phyloP scores from a whole-genome alignment of 495 filamentous ascomycete species.

The Astrothelium subdiscretum region DNA sequence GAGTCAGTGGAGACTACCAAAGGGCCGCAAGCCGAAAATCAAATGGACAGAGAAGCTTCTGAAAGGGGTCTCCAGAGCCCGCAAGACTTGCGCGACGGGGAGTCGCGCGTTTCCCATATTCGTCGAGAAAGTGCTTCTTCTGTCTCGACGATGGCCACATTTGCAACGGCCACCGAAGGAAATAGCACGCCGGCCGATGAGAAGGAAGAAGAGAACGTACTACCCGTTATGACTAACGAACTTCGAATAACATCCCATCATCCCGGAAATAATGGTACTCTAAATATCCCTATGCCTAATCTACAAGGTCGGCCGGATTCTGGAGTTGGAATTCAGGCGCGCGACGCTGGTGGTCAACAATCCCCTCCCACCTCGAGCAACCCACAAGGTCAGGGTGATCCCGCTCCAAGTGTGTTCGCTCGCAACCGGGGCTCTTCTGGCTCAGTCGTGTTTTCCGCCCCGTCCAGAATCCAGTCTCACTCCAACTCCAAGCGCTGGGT shows the following conservation, averaged over 20 bases:
- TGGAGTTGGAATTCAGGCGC: conserved; percentile 11
- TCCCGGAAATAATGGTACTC: background rate
- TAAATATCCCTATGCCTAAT: background rate
- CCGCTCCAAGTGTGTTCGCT: background rate
- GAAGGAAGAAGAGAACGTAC: conserved; percentile 29
- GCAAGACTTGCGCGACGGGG: conserved; percentile 11
- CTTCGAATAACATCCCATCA: background rate
- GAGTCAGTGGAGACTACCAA: conserved; percentile 65
- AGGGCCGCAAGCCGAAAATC: conserved; percentile 27
- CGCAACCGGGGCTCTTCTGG: background rate
- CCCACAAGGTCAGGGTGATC: background rate
- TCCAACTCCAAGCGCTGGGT: background rate
- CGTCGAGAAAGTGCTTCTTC: conserved; percentile 56
- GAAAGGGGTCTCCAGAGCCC: conserved; percentile 9
- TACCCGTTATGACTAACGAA: conserved; percentile 6
- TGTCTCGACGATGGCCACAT: conserved; percentile 65
- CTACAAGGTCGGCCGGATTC: conserved; percentile 15
- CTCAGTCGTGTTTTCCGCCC: background rate
- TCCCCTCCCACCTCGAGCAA: background rate
- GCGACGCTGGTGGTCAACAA: background rate
- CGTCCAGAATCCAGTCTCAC: background rate
- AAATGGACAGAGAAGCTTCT: background rate
- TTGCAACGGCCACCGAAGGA: conserved; percentile 72
- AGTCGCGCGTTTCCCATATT: conserved; percentile 27
- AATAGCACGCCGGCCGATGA: conserved; percentile 24